These are phyloP conservation scores for Passalora sequoiae DNA, from an alignment of 2,329 filamentous ascomycete genomes.

Conservation along the genomic window DNA sequence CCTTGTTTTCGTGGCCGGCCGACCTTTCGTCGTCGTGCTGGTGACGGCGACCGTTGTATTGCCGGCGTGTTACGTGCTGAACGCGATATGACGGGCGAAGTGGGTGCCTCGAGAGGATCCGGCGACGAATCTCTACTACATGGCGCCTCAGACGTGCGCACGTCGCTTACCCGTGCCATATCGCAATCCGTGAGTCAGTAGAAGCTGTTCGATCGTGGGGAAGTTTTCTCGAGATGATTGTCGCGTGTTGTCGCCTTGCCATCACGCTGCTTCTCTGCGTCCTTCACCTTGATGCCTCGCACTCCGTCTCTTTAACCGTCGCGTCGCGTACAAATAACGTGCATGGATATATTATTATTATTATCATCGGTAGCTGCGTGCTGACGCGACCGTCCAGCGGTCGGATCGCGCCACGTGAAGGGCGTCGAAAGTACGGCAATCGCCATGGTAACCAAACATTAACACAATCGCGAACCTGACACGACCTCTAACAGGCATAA, in stretches of 20 bases:
- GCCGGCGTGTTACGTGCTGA: slow-evolving; percentile 3
- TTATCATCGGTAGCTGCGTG: no score
- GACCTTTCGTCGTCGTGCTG: slow-evolving; percentile 8
- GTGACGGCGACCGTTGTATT: slow-evolving; percentile 8
- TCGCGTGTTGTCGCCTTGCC: not conserved
- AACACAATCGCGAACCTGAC: no score
- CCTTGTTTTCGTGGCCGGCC: slow-evolving; percentile 14
- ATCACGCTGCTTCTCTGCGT: no score
- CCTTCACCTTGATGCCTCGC: no score
- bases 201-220: no score
- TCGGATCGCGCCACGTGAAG: no score
- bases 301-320: no score
- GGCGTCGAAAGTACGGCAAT: no score
- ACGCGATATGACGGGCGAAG: slow-evolving; percentile 28
- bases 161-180: slow-evolving; percentile 9
- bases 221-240: not conserved
- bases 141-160: slow-evolving; percentile 3
- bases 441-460: slow-evolving; percentile 8
- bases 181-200: not conserved
- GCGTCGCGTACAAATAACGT: no score
- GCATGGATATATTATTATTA: no score
- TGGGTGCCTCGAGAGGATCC: slow-evolving; percentile 33
- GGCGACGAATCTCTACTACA: slow-evolving; percentile 28
- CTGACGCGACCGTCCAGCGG: no score
- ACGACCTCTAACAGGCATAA: no score